A percentile compares a stretch with the other conserved stretches of the same genome.
phyloP scores from a whole-genome alignment of 192 early-diverging fungal genomes.

The Backusella westeae region DNA sequence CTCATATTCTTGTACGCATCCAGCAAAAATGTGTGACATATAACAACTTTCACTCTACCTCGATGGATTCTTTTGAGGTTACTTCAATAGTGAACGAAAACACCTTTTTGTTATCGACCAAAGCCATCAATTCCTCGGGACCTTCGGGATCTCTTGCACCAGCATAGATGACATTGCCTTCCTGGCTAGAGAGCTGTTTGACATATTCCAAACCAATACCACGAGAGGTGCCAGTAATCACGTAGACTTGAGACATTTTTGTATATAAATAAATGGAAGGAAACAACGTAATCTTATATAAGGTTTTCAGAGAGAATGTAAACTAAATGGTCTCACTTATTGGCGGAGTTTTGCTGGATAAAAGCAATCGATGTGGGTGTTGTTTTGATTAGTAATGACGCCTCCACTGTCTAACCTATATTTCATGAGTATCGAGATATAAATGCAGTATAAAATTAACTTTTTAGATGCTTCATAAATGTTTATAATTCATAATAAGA shows the following conservation, averaged over 20 bases:
- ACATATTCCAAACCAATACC: slow-evolving; percentile 38
- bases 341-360: too few species aligned
- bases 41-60: neutral
- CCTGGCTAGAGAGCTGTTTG: slow-evolving; percentile 9
- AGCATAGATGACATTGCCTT: slow-evolving; percentile 20
- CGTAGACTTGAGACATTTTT: slow-evolving; percentile 7
- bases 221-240: slow-evolving; percentile 32
- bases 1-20: slow-evolving; percentile 27
- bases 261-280: too few species aligned
- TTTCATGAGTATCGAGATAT: too few species aligned
- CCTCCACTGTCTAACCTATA: too few species aligned
- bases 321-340: too few species aligned
- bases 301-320: too few species aligned
- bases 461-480: neutral
- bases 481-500: too few species aligned
- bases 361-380: too few species aligned
- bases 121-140: slow-evolving; percentile 6
- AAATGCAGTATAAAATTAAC: neutral
- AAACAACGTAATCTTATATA: too few species aligned
- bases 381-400: too few species aligned
- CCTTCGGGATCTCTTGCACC: slow-evolving; percentile 17
- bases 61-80: slow-evolving; percentile 3
- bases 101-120: slow-evolving; percentile 24
- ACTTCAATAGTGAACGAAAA: slow-evolving; percentile 26
- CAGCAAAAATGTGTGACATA: neutral